These are phyloP conservation scores for Solanum medicagineum DNA, from an alignment of 257 asterid genomes.

Conservation along the genomic window DNA sequence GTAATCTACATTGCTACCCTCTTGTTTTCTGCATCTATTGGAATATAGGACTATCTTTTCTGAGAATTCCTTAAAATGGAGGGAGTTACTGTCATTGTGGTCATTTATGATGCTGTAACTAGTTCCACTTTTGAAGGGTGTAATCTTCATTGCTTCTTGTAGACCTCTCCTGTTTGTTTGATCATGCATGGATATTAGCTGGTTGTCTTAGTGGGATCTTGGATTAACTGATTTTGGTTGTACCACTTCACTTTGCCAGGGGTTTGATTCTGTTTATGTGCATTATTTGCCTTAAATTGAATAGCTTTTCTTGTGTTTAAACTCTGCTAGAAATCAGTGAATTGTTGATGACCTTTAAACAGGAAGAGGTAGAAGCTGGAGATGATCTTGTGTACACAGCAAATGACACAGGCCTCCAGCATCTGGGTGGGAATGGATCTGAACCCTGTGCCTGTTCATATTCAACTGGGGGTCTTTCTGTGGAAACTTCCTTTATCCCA, in stretches of 20 bases:
- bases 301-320: not conserved
- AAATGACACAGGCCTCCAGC: constrained; percentile 26
- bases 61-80: not conserved
- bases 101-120: not conserved
- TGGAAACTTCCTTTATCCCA: constrained; percentile 12
- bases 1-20: not conserved
- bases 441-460: constrained; percentile 25
- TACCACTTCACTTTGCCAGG: not conserved
- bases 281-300: not conserved
- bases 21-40: not conserved
- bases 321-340: not conserved
- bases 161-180: not conserved
- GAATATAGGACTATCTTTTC: not conserved
- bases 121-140: not conserved
- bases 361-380: constrained; percentile 36
- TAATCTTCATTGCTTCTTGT: not conserved
- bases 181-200: not conserved
- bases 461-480: constrained; percentile 21
- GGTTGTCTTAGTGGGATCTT: not conserved
- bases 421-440: constrained; percentile 15
- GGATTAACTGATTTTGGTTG: not conserved
- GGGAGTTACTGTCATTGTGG: not conserved
- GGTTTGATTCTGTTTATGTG: not conserved
- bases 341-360: not conserved
- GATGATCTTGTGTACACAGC: constrained; percentile 21